phyloP scores from a whole-genome alignment of 2,329 filamentous ascomycete genomes.

The Ceratocystis diversiconidia region DNA sequence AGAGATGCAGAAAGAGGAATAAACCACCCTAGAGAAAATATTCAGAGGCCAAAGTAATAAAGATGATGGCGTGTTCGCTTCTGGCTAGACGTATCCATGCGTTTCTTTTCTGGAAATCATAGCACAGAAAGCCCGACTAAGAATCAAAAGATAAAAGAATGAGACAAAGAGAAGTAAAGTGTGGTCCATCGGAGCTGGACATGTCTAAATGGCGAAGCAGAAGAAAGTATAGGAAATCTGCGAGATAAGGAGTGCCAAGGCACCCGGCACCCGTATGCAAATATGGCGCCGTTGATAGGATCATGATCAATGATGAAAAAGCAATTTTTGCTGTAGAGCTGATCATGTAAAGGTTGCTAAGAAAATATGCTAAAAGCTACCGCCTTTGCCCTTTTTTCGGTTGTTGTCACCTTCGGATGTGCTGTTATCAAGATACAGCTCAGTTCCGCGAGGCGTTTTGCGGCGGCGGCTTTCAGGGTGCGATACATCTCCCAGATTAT shows the following conservation, averaged over 20 bases:
- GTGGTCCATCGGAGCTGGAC: not conserved
- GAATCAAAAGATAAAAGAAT: not conserved
- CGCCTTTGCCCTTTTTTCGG: slow-evolving; percentile 12
- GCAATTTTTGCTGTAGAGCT: not conserved
- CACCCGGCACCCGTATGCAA: not conserved
- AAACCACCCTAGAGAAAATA: not conserved
- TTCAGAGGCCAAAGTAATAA: not conserved
- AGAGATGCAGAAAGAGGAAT: not conserved
- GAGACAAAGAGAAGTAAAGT: slow-evolving; percentile 3
- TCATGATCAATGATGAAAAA: not conserved
- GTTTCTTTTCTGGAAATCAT: not conserved
- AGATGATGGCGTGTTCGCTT: not conserved
- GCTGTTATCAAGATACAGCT: slow-evolving; percentile 11
- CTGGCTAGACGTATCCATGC: not conserved
- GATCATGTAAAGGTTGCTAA: not conserved
- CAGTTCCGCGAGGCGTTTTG: slow-evolving; percentile 16
- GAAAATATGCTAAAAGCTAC: not conserved
- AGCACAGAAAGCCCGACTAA: not conserved
- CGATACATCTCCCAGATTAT: slow-evolving; percentile 10
- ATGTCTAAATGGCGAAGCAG: slow-evolving; percentile 5
- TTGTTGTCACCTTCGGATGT: not conserved
- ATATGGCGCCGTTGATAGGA: not conserved
- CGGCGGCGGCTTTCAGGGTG: slow-evolving; percentile 13
- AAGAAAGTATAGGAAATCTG: not conserved
- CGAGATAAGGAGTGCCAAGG: not conserved